A percentile compares a stretch with the other conserved stretches of the same genome.
Evolutionary conservation across 179 eudicot genomes (phyloP).

Genomic region (Kewa caespitosa): DNA sequence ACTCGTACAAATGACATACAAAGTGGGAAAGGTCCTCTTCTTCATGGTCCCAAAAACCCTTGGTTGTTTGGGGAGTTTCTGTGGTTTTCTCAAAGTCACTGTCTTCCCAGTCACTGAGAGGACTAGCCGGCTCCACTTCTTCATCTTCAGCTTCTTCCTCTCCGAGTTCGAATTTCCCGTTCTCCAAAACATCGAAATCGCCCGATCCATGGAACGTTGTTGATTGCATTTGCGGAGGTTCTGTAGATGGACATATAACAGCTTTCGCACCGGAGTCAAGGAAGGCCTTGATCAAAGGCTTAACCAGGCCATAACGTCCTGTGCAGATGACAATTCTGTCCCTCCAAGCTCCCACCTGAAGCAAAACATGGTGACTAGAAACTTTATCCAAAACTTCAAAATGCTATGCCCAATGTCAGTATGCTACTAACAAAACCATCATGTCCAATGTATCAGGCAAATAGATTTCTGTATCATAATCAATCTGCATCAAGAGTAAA

Average conservation of each 20-base stretch:
- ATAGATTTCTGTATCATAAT: neutral
- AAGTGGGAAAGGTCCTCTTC: constrained; percentile 83
- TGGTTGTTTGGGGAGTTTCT: constrained; percentile 47
- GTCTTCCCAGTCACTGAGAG: constrained; percentile 94
- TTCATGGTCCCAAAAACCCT: constrained; percentile 67
- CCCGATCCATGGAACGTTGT: constrained; percentile 70
- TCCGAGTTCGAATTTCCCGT: constrained; percentile 93
- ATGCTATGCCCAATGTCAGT: neutral
- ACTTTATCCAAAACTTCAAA: constrained; percentile 8
- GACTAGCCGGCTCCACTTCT: constrained; percentile 59
- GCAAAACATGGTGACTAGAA: neutral
- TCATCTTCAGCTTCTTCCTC: constrained; percentile 87
- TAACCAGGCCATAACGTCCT: constrained; percentile 63
- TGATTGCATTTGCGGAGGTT: constrained; percentile 75
- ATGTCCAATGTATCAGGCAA: neutral
- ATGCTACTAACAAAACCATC: neutral
- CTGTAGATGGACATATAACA: constrained; percentile 72
- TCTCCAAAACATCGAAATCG: constrained; percentile 57
- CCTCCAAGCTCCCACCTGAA: constrained; percentile 93
- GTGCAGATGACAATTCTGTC: constrained; percentile 84
- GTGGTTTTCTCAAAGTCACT: constrained; percentile 63
- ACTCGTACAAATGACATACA: constrained; percentile 64
- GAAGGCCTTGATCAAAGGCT: constrained; percentile 70
- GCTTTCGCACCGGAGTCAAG: constrained; percentile 94
- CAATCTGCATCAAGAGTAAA: neutral